phyloP scores from a whole-genome alignment of 768 basidiomycete species.

The Tulasnella sp. region DNA sequence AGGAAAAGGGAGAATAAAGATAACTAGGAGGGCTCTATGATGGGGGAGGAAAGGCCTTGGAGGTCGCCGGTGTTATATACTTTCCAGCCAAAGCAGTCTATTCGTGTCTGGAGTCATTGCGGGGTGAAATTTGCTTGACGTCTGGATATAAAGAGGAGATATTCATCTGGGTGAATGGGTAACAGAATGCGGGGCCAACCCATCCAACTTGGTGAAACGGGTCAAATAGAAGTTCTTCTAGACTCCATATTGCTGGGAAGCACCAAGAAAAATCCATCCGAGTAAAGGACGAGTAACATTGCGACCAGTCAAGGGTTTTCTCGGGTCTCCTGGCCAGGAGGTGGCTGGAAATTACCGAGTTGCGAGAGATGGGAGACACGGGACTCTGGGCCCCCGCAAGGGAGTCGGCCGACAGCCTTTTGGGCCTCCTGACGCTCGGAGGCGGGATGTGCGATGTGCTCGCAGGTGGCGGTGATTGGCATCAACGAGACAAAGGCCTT shows the following conservation, averaged over 20 bases:
- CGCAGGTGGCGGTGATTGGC: background rate
- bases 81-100: background rate
- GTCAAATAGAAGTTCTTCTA: background rate
- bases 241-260: background rate
- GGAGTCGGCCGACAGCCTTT: constrained; percentile 1
- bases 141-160: background rate
- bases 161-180: background rate
- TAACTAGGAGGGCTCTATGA: constrained; percentile 1
- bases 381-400: background rate
- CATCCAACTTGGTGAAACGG: background rate
- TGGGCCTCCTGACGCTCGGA: background rate
- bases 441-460: background rate
- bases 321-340: background rate
- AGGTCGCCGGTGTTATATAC: background rate
- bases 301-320: background rate
- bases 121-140: background rate
- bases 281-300: background rate
- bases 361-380: background rate
- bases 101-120: background rate
- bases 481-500: background rate
- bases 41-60: background rate
- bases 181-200: background rate
- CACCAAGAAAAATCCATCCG: background rate
- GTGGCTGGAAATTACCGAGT: background rate
- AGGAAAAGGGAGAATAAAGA: background rate